Conservation (phyloP, 1,284 basidiomycete genomes). For the Uromyces viciae-fabae region DNA sequence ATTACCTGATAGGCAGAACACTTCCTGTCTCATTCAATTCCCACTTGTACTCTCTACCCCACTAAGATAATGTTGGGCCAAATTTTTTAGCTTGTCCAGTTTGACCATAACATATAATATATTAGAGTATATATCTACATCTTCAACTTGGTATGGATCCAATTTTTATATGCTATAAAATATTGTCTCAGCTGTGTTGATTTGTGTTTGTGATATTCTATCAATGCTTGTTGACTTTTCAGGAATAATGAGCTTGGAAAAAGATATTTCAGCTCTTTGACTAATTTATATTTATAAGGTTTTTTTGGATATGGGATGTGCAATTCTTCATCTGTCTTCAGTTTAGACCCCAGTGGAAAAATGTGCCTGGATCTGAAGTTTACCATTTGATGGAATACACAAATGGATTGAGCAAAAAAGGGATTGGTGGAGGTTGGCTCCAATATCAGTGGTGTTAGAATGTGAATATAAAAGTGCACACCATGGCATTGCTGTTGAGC, state of each 20-base stretch:
- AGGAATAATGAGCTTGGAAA: slow-evolving; percentile 83
- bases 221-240: slow-evolving; percentile 76
- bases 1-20: slow-evolving; percentile 88
- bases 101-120: slow-evolving; percentile 94
- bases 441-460: slow-evolving; percentile 67
- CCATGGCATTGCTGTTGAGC: slow-evolving; percentile 30
- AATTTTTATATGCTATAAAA: slow-evolving; percentile 74
- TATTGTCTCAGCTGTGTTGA: slow-evolving; percentile 72
- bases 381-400: slow-evolving; percentile 67
- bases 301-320: neutral
- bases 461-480: slow-evolving; percentile 60
- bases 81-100: slow-evolving; percentile 76
- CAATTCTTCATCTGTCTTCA: slow-evolving; percentile 44
- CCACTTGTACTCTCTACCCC: slow-evolving; percentile 54
- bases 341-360: neutral
- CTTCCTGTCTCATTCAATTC: slow-evolving; percentile 86
- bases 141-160: slow-evolving; percentile 87
- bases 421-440: slow-evolving; percentile 70
- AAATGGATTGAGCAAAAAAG: slow-evolving; percentile 84
- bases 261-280: slow-evolving; percentile 71
- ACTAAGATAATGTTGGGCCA: slow-evolving; percentile 84
- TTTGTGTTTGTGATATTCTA: slow-evolving; percentile 85
- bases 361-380: no score
- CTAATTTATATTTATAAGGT: slow-evolving; percentile 60
- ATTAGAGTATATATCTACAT: slow-evolving; percentile 94